phyloP scores from a whole-genome alignment of 495 filamentous ascomycete genomes.

The Hamigera avellanea region DNA sequence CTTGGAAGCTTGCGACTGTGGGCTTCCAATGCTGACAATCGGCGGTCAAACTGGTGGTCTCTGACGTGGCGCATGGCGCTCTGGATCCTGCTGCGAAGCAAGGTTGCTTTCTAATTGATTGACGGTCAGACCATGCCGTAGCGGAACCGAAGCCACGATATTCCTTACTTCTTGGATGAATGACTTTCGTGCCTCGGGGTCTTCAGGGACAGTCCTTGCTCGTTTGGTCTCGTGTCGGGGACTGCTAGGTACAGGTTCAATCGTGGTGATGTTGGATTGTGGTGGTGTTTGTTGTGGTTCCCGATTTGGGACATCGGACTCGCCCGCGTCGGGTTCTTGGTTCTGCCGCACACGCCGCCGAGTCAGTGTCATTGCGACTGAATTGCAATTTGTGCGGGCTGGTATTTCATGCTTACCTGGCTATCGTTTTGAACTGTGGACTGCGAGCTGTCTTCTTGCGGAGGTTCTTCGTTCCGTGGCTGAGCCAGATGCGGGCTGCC shows the following conservation, averaged over 20 bases:
- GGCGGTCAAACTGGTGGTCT: constrained; percentile 32
- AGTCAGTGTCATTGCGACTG: not conserved
- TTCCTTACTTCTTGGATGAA: constrained; percentile 33
- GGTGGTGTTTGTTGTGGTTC: not conserved
- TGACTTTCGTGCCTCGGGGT: constrained; percentile 26
- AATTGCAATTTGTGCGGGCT: no score
- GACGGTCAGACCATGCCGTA: constrained; percentile 1
- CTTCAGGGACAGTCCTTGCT: constrained; percentile 17
- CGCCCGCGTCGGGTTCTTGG: not conserved
- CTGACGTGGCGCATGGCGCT: constrained; percentile 32
- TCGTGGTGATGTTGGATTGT: constrained; percentile 7
- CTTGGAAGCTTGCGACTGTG: constrained; percentile 31
- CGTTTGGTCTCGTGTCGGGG: constrained; percentile 1
- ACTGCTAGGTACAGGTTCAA: not conserved
- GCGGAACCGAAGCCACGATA: not conserved
- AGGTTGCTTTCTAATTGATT: constrained; percentile 27
- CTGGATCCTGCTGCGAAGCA: constrained; percentile 32
- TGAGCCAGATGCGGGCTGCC: constrained; percentile 9
- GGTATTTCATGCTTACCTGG: constrained; percentile 12
- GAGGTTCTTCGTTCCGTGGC: constrained; percentile 1
- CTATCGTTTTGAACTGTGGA: constrained; percentile 3
- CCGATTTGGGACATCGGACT: not conserved
- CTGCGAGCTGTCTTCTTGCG: not conserved
- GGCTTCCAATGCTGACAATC: constrained; percentile 32
- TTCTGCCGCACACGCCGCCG: not conserved